Evolutionary conservation across 2,329 filamentous ascomycete genomes (phyloP).

Genomic region (Hyphodiscus sp.): DNA sequence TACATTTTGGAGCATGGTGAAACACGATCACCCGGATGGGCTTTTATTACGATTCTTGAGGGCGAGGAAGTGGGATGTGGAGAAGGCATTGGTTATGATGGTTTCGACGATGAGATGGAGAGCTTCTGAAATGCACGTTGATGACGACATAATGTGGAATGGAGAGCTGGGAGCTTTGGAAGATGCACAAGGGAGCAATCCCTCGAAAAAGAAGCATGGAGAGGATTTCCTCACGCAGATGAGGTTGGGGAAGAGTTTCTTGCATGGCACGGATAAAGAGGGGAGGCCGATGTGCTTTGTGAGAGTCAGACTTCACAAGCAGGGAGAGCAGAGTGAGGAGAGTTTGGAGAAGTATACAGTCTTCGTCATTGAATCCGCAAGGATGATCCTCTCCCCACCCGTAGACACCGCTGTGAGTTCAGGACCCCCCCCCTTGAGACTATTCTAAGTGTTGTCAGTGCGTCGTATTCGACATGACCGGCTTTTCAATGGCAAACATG

Average conservation of each 20-base stretch:
- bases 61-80: conserved; percentile 92
- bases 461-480: conserved; percentile 92
- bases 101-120: conserved; percentile 94
- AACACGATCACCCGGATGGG: conserved; percentile 89
- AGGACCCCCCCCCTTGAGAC: background rate
- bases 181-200: conserved; percentile 50
- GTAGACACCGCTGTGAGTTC: conserved; percentile 83
- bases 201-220: conserved; percentile 55
- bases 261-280: conserved; percentile 79
- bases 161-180: conserved; percentile 65
- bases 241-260: conserved; percentile 84
- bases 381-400: conserved; percentile 70
- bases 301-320: conserved; percentile 72
- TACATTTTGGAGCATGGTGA: conserved; percentile 90
- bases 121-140: conserved; percentile 73
- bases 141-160: conserved; percentile 75
- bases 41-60: conserved; percentile 75
- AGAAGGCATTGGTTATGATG: conserved; percentile 89
- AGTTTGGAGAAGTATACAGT: conserved; percentile 86
- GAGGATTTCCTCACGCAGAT: conserved; percentile 78
- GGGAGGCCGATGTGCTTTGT: conserved; percentile 85
- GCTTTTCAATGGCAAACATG: conserved; percentile 94
- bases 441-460: conserved; percentile 46
- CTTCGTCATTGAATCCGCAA: conserved; percentile 89
- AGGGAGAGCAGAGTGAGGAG: conserved; percentile 75